Conservation (phyloP, 352 stramenopile species). For the Globisporangium camurandrum region DNA sequence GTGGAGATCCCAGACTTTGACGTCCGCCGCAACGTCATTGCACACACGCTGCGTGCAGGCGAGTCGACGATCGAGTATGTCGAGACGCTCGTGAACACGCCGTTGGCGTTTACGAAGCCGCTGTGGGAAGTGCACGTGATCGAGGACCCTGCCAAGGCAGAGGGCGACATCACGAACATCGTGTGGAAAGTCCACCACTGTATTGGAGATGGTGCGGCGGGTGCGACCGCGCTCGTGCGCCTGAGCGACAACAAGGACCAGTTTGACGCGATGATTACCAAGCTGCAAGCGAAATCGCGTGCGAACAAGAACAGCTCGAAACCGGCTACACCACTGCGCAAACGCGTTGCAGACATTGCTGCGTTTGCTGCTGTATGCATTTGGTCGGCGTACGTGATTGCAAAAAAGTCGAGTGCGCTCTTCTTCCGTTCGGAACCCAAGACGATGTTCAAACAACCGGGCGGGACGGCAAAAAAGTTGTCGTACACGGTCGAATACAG, state of each 20-base stretch:
- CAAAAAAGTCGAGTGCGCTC: constrained; percentile 37
- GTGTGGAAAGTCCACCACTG: constrained; percentile 77
- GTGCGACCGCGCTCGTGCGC: constrained; percentile 51
- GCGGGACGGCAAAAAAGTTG: constrained; percentile 52
- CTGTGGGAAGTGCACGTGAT: constrained; percentile 76
- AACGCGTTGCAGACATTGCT: constrained; percentile 19
- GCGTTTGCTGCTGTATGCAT: constrained; percentile 26
- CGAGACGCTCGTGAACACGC: constrained; percentile 63
- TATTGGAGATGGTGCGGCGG: constrained; percentile 63
- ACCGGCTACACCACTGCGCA: constrained; percentile 20
- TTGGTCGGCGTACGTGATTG: constrained; percentile 58
- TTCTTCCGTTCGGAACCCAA: constrained; percentile 42
- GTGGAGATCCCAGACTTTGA: constrained; percentile 54
- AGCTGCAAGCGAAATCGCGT: constrained; percentile 26
- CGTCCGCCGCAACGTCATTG: constrained; percentile 37
- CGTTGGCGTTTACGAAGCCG: constrained; percentile 56
- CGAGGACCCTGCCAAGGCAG: constrained; percentile 19
- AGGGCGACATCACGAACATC: constrained; percentile 30
- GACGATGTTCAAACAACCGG: constrained; percentile 60
- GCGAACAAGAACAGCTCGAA: constrained; percentile 22
- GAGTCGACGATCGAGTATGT: constrained; percentile 59
- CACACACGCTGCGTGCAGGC: constrained; percentile 38
- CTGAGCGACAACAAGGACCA: constrained; percentile 65
- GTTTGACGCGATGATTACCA: constrained; percentile 55
- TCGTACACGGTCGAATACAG: constrained; percentile 71